Evolutionary conservation across 176 grass and related monocot species (phyloP).

Genomic region (Cenchrus americanus): DNA sequence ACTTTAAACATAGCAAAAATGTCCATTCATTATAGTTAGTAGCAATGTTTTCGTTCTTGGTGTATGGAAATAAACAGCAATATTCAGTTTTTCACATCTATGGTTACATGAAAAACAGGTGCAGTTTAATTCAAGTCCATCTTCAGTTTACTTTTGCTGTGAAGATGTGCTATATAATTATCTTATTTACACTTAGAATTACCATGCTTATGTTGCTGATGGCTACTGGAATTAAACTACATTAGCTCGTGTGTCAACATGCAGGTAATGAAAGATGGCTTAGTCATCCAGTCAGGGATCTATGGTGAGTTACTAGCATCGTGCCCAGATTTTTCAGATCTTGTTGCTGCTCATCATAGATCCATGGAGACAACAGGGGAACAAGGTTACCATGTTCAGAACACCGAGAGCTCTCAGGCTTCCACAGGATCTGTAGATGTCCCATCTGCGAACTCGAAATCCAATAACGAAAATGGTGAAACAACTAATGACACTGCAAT

Average conservation of each 20-base stretch:
- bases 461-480: constrained; percentile 15
- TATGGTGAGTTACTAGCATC: constrained; percentile 64
- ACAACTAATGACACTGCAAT: neutral
- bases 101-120: neutral
- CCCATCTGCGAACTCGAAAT: constrained; percentile 8
- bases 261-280: constrained; percentile 83
- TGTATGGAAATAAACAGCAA: neutral
- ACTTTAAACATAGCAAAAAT: neutral
- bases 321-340: constrained; percentile 68
- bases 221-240: constrained; percentile 2
- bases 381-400: constrained; percentile 38
- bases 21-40: neutral
- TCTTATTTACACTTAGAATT: constrained; percentile 14
- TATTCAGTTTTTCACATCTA: neutral
- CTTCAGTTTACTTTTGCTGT: neutral
- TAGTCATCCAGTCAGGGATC: constrained; percentile 66
- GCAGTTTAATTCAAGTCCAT: neutral
- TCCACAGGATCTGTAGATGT: constrained; percentile 7
- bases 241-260: constrained; percentile 18
- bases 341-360: constrained; percentile 88
- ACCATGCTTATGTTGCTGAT: constrained; percentile 16
- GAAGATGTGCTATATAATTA: neutral
- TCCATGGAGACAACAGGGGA: constrained; percentile 78
- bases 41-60: neutral
- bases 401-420: constrained; percentile 23